phyloP scores from a whole-genome alignment of 352 stramenopile species.

The Globisporangium paroecandrum region DNA sequence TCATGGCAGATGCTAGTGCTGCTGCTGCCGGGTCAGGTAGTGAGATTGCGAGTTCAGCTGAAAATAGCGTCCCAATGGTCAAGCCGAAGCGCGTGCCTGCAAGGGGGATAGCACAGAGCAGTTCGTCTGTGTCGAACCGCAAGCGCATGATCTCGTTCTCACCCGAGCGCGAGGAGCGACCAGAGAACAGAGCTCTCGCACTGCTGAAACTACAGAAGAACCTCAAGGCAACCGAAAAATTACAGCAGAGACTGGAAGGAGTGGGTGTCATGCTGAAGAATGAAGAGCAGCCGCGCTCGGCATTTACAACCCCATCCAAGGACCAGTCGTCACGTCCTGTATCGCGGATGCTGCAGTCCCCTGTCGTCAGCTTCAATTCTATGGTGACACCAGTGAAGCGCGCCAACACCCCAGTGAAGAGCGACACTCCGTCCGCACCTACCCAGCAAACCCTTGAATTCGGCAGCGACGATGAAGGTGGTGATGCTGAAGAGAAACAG shows the following conservation, averaged over 20 bases:
- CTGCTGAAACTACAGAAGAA: constrained; percentile 67
- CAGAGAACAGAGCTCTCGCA: constrained; percentile 48
- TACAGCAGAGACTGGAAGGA: constrained; percentile 58
- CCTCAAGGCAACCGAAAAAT: constrained; percentile 64
- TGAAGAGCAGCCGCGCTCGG: constrained; percentile 14
- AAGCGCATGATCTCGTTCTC: constrained; percentile 86
- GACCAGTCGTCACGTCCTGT: background rate
- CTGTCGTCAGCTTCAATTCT: constrained; percentile 4
- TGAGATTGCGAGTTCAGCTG: constrained; percentile 1
- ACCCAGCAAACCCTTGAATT: constrained; percentile 15
- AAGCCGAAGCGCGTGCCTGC: constrained; percentile 23
- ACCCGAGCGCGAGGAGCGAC: constrained; percentile 50
- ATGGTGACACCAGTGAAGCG: constrained; percentile 11
- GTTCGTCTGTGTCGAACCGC: constrained; percentile 55
- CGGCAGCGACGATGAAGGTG: constrained; percentile 9
- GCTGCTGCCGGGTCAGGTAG: background rate
- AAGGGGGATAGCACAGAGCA: constrained; percentile 65
- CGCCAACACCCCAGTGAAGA: background rate
- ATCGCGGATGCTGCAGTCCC: constrained; percentile 6
- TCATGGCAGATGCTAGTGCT: background rate
- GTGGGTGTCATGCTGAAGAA: constrained; percentile 15
- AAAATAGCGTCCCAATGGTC: constrained; percentile 2
- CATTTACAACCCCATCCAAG: constrained; percentile 19
- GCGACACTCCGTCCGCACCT: constrained; percentile 14
- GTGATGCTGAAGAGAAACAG: background rate